These are phyloP conservation scores for Fusarium denticulatum DNA, from an alignment of 2,329 filamentous ascomycete genomes.

Conservation along the genomic window DNA sequence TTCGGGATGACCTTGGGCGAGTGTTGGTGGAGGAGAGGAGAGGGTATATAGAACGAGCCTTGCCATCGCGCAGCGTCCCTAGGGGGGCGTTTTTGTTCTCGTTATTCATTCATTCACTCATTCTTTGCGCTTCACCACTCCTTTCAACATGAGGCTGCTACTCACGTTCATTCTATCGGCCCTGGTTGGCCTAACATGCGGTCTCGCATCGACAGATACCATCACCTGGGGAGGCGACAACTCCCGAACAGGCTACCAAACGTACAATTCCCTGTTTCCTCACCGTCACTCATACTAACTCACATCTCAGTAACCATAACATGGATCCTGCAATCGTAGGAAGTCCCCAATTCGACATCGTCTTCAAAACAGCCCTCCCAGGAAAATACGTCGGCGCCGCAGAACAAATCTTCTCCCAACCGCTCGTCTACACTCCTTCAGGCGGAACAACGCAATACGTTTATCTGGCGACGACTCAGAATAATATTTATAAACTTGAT, in stretches of 20 bases:
- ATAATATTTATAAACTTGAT: conserved; percentile 66
- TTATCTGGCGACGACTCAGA: conserved; percentile 66
- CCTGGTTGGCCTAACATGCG: conserved; percentile 48
- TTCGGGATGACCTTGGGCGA: neutral
- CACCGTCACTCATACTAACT: rapidly evolving
- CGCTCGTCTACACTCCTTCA: conserved; percentile 59
- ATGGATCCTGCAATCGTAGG: conserved; percentile 69
- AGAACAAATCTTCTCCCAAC: conserved; percentile 65
- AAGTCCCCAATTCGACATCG: conserved; percentile 63
- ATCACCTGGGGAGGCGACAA: conserved; percentile 70
- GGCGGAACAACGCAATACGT: conserved; percentile 61
- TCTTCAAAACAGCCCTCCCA: conserved; percentile 63
- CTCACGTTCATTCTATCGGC: conserved; percentile 45
- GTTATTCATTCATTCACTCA: conserved; percentile 9
- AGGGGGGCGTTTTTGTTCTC: neutral
- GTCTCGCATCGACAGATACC: conserved; percentile 60
- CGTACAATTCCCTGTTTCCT: conserved; percentile 48
- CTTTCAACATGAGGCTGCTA: conserved; percentile 40
- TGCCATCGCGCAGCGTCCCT: neutral
- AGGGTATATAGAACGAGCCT: conserved; percentile 17
- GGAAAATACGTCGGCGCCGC: conserved; percentile 60
- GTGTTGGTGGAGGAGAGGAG: neutral
- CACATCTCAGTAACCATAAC: conserved; percentile 61
- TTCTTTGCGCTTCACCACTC: neutral
- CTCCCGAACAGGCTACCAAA: conserved; percentile 62